These are phyloP conservation scores for Exophiala aquamarina DNA, from an alignment of 2,329 filamentous ascomycete species.

Conservation along the genomic window DNA sequence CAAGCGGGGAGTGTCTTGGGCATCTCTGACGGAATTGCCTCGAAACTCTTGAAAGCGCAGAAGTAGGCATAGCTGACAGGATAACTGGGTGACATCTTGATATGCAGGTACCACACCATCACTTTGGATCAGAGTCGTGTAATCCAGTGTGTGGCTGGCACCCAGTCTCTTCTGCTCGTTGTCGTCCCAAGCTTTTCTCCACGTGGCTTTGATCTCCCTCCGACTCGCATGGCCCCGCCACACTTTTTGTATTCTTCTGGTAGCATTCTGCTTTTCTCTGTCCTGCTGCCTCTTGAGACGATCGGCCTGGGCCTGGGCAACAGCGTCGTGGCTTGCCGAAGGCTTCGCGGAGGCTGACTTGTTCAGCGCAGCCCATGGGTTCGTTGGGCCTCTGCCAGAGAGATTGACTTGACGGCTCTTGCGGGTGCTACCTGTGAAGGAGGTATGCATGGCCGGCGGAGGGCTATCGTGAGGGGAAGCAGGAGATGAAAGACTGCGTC, in stretches of 20 bases:
- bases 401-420: slow-evolving; percentile 91
- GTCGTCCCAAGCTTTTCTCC: slow-evolving; percentile 64
- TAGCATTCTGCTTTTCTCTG: slow-evolving; percentile 72
- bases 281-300: slow-evolving; percentile 78
- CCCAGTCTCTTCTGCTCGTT: slow-evolving; percentile 44
- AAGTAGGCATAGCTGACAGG: slow-evolving; percentile 63
- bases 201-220: slow-evolving; percentile 55
- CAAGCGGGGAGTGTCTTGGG: slow-evolving; percentile 40
- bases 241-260: slow-evolving; percentile 70
- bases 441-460: slow-evolving; percentile 72
- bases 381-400: slow-evolving; percentile 71
- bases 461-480: neutral
- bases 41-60: slow-evolving; percentile 56
- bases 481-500: neutral
- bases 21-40: slow-evolving; percentile 38
- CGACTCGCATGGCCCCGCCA: slow-evolving; percentile 78
- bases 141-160: slow-evolving; percentile 3
- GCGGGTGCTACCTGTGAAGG: slow-evolving; percentile 84
- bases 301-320: slow-evolving; percentile 85
- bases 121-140: slow-evolving; percentile 32
- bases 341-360: slow-evolving; percentile 29
- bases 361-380: slow-evolving; percentile 67
- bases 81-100: slow-evolving; percentile 36
- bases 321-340: slow-evolving; percentile 67
- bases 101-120: slow-evolving; percentile 32